phyloP scores from a whole-genome alignment of 331 rosid species.

The Pyrus hybrid region DNA sequence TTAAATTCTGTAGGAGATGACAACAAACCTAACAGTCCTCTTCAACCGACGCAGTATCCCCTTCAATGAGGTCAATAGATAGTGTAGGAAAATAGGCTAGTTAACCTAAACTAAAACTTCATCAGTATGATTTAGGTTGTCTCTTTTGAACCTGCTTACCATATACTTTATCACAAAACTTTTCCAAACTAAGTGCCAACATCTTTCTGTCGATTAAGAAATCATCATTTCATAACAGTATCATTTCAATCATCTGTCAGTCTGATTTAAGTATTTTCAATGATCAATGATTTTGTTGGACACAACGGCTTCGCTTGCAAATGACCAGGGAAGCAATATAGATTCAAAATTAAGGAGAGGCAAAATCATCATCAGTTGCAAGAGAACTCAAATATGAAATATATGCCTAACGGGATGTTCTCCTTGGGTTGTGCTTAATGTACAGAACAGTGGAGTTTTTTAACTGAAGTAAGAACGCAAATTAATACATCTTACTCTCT shows the following conservation, averaged over 20 bases:
- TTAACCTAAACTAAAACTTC: neutral
- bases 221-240: neutral
- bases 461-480: neutral
- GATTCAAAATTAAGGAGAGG: neutral
- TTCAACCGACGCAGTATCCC: neutral
- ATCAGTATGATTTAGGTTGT: neutral
- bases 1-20: neutral
- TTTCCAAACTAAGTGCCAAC: neutral
- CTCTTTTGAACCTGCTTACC: neutral
- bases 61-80: neutral
- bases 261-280: neutral
- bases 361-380: neutral
- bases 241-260: neutral
- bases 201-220: neutral
- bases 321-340: neutral
- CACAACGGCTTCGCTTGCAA: no score
- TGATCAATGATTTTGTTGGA: neutral
- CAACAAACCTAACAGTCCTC: neutral
- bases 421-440: neutral
- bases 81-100: neutral
- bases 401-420: neutral
- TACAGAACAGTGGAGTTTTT: neutral
- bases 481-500: neutral
- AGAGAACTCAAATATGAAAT: neutral
- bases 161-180: neutral